A percentile compares a stretch with the other conserved stretches of the same genome.
Conservation (phyloP, 768 basidiomycete genomes). For the Mycena indigotica region DNA sequence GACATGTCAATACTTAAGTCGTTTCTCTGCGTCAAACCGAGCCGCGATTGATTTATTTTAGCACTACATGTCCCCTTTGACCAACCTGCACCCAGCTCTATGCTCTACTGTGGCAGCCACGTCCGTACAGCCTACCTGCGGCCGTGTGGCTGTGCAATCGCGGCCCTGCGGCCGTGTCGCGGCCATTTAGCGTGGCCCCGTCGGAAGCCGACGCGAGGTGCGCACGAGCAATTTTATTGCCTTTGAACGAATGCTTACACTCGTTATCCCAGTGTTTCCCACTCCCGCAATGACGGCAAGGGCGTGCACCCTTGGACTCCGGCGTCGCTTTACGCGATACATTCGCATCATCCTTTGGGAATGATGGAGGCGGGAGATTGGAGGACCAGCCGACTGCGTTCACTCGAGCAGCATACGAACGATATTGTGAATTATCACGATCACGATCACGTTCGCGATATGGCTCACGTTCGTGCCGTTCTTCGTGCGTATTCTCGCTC, state of each 20-base stretch:
- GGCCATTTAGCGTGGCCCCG: no score
- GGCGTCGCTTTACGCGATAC: constrained; percentile 20
- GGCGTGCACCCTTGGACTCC: constrained; percentile 7
- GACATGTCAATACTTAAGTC: no score
- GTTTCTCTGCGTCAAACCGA: no score
- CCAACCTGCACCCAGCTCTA: no score
- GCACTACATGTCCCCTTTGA: no score
- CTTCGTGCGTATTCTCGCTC: neutral
- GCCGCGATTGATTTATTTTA: no score
- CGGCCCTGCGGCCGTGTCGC: no score
- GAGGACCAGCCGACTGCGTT: constrained; percentile 8
- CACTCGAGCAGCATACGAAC: neutral
- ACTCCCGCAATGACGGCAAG: constrained; percentile 1
- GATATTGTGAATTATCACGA: constrained; percentile 2
- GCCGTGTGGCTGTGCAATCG: no score
- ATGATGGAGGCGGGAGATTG: constrained; percentile 17
- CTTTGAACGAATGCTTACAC: neutral
- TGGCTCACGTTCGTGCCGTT: neutral
- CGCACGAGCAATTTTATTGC: neutral
- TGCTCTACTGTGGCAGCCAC: no score
- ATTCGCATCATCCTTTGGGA: constrained; percentile 28
- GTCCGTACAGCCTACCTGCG: no score
- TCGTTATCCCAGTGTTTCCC: no score
- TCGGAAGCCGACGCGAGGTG: neutral
- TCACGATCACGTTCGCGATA: neutral